These are phyloP conservation scores for Aspergillus puulaauensis DNA, from an alignment of 2,329 filamentous ascomycete genomes.

Conservation along the genomic window DNA sequence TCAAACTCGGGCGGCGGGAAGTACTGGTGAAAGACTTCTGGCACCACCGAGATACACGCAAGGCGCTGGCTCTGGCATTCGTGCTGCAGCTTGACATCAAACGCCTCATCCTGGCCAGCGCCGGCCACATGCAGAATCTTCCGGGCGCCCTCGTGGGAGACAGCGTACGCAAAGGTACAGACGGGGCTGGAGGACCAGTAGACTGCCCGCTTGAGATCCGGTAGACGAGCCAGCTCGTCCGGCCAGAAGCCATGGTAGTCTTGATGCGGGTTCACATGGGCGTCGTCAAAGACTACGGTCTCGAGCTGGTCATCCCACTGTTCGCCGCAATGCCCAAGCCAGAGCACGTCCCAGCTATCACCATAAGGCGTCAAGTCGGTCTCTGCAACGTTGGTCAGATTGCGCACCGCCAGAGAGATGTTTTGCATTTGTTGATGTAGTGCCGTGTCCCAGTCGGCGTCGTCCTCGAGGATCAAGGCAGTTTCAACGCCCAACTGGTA, in stretches of 20 bases:
- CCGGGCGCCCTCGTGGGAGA: constrained; percentile 41
- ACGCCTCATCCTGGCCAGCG: constrained; percentile 32
- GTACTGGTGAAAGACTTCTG: constrained; percentile 38
- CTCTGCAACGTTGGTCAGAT: constrained; percentile 16
- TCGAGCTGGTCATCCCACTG: constrained; percentile 16
- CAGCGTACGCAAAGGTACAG: constrained; percentile 37
- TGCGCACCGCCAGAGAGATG: constrained; percentile 32
- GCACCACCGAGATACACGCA: constrained; percentile 39
- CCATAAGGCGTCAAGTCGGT: constrained; percentile 27
- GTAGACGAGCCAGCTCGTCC: constrained; percentile 10
- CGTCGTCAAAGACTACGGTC: constrained; percentile 21
- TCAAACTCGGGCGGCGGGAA: constrained; percentile 28
- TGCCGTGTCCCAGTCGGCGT: constrained; percentile 39
- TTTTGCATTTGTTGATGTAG: constrained; percentile 31
- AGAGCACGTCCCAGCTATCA: constrained; percentile 37
- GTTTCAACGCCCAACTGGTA: neutral
- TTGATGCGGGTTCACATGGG: constrained; percentile 22
- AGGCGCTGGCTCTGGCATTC: constrained; percentile 29
- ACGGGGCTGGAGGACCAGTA: constrained; percentile 28
- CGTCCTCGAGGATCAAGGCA: constrained; percentile 51
- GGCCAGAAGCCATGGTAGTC: constrained; percentile 19
- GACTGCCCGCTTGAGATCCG: constrained; percentile 24
- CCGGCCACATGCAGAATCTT: constrained; percentile 31
- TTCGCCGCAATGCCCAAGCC: constrained; percentile 38
- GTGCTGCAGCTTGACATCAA: constrained; percentile 34